Percentiles rank a stretch among this genome's conserved stretches.
phyloP scores from a whole-genome alignment of 768 basidiomycete genomes.

The Pilatotrama ljubarskyi region DNA sequence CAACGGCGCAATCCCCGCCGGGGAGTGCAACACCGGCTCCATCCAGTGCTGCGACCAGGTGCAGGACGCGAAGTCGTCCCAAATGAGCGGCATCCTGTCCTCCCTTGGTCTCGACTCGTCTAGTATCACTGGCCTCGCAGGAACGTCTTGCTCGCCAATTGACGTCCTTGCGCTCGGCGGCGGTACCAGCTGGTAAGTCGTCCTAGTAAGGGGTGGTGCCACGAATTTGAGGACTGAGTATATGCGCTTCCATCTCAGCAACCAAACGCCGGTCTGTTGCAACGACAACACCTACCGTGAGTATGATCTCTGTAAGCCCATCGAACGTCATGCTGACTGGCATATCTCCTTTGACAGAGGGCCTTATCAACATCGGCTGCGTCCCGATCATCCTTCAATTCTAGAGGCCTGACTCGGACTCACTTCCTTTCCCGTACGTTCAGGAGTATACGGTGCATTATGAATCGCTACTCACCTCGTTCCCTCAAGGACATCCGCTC shows the following conservation, averaged over 20 bases:
- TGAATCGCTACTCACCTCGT: no score
- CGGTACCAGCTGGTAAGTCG: constrained; percentile 24
- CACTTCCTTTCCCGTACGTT: no score
- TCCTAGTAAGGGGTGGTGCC: background rate
- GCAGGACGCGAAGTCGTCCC: constrained; percentile 18
- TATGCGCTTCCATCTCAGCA: constrained; percentile 7
- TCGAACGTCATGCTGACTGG: background rate
- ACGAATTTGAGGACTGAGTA: background rate
- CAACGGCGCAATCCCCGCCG: constrained; percentile 3
- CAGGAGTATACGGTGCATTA: no score
- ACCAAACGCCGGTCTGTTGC: constrained; percentile 29
- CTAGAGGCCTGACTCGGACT: background rate
- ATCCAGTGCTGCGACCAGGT: constrained; percentile 35
- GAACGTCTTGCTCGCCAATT: constrained; percentile 22
- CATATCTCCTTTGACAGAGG: constrained; percentile 15
- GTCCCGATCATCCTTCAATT: constrained; percentile 24
- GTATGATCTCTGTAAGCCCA: background rate
- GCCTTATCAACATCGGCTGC: constrained; percentile 30
- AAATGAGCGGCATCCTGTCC: constrained; percentile 19
- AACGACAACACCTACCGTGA: constrained; percentile 29
- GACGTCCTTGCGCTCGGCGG: constrained; percentile 20
- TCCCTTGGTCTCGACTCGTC: constrained; percentile 18
- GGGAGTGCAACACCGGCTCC: constrained; percentile 33
- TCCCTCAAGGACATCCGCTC: background rate
- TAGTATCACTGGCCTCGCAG: constrained; percentile 19